Percentiles rank a stretch among this genome's conserved stretches.
Conservation (phyloP, 2,329 filamentous ascomycete species). For the Bipolaris zeicola region DNA sequence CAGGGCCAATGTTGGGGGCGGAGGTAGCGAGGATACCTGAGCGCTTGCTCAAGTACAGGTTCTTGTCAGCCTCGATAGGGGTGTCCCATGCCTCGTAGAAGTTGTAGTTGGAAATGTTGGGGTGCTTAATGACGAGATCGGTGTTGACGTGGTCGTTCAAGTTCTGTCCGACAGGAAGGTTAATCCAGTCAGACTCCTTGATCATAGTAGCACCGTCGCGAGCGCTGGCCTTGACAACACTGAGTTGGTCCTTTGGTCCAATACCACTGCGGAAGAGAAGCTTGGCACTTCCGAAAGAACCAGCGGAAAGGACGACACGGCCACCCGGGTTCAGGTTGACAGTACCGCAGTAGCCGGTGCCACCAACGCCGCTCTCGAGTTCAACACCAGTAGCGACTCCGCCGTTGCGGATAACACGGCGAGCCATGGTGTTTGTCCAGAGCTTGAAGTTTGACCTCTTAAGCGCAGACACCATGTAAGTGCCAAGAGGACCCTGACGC, state of each 20-base stretch:
- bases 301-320: conserved; percentile 70
- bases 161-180: conserved; percentile 59
- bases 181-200: conserved; percentile 55
- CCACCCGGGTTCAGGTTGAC: conserved; percentile 66
- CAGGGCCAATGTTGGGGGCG: conserved; percentile 68
- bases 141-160: conserved; percentile 63
- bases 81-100: conserved; percentile 65
- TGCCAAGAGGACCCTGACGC: conserved; percentile 71
- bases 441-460: conserved; percentile 69
- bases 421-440: conserved; percentile 69
- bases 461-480: conserved; percentile 69
- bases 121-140: conserved; percentile 58
- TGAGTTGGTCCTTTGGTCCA: conserved; percentile 61
- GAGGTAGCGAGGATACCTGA: conserved; percentile 68
- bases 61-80: conserved; percentile 49
- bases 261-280: conserved; percentile 73
- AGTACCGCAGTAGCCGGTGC: conserved; percentile 60
- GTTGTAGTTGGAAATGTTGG: conserved; percentile 65
- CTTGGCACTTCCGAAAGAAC: conserved; percentile 72
- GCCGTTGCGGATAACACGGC: conserved; percentile 67
- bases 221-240: conserved; percentile 52
- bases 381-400: conserved; percentile 70
- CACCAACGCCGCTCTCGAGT: conserved; percentile 65
- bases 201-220: conserved; percentile 53
- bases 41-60: conserved; percentile 53